Evolutionary conservation across 345 rosid species (phyloP).

Genomic region (Bruguiera gymnorhiza): DNA sequence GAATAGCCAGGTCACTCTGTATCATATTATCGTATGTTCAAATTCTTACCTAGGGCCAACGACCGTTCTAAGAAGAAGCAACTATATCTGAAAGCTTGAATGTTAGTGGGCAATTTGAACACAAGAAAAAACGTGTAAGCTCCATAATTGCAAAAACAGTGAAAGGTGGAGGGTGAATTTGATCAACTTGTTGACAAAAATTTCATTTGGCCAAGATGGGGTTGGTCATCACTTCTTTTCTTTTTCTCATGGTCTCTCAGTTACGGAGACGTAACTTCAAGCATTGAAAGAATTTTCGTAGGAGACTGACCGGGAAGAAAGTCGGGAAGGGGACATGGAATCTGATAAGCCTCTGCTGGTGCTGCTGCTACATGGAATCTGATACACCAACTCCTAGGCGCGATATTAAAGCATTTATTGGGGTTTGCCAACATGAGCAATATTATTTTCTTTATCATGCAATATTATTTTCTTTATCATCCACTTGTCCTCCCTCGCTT

Average conservation of each 20-base stretch:
- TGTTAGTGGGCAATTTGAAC: too few relatives aligned
- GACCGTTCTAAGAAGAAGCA: too few relatives aligned
- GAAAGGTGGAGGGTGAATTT: too few relatives aligned
- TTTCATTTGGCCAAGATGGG: slow-evolving; percentile 52
- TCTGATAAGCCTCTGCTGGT: slow-evolving; percentile 41
- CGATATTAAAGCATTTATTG: slow-evolving; percentile 55
- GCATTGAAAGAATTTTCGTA: background rate
- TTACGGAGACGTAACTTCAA: background rate
- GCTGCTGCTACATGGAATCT: slow-evolving; percentile 22
- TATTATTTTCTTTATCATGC: background rate
- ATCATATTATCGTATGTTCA: too few relatives aligned
- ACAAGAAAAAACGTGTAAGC: too few relatives aligned
- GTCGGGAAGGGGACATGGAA: slow-evolving; percentile 47
- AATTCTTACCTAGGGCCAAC: too few relatives aligned
- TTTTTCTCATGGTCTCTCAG: slow-evolving; percentile 6
- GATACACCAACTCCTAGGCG: slow-evolving; percentile 70
- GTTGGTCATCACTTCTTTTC: slow-evolving; percentile 26
- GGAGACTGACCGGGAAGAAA: slow-evolving; percentile 88
- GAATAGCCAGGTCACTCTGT: too few relatives aligned
- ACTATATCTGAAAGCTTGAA: too few relatives aligned
- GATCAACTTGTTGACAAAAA: slow-evolving; percentile 75
- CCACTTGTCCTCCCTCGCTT: background rate
- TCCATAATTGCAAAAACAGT: too few relatives aligned
- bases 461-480: background rate
- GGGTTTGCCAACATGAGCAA: slow-evolving; percentile 34